Percentiles rank a stretch among this genome's conserved stretches.
Conservation (phyloP, 371 early-diverging fungal genomes). For the Mortierella sp. region DNA sequence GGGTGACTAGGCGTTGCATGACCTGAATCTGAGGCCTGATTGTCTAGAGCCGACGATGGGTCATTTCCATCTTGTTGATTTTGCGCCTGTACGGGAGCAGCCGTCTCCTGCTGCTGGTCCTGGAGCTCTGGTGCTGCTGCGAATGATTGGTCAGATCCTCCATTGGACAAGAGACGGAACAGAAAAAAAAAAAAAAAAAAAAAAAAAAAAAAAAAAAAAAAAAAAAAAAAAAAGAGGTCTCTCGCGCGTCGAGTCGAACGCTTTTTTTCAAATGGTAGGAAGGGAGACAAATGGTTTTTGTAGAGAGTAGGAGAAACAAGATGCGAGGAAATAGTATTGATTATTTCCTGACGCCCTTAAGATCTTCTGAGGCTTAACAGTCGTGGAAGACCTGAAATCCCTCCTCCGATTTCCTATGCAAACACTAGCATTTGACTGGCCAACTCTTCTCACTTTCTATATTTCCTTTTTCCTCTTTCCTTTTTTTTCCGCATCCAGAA, state of each 20-base stretch:
- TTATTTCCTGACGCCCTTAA: too few relatives aligned
- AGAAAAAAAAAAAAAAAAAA: too few relatives aligned
- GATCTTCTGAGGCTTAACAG: not conserved
- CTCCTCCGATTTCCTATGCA: not conserved
- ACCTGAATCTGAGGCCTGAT: not conserved
- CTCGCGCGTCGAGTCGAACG: not conserved
- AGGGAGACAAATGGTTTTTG: not conserved
- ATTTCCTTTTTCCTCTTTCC: too few relatives aligned
- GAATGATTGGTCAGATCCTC: too few relatives aligned
- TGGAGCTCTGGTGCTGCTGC: constrained; percentile 14
- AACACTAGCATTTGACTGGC: not conserved
- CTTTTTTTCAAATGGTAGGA: not conserved
- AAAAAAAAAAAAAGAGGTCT: too few relatives aligned
- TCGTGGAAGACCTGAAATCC: not conserved
- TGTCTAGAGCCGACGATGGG: not conserved
- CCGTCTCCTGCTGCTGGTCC: constrained; percentile 2
- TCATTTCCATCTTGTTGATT: constrained; percentile 3
- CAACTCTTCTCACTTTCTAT: too few relatives aligned
- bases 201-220: too few relatives aligned
- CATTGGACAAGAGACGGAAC: too few relatives aligned
- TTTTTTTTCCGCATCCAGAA: too few relatives aligned
- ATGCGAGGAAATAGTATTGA: too few relatives aligned
- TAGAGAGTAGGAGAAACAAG: not conserved
- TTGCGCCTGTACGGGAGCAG: not conserved
- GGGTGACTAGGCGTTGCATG: not conserved